phyloP scores from a whole-genome alignment of 164 flowering plant species.

The Santalum album region DNA sequence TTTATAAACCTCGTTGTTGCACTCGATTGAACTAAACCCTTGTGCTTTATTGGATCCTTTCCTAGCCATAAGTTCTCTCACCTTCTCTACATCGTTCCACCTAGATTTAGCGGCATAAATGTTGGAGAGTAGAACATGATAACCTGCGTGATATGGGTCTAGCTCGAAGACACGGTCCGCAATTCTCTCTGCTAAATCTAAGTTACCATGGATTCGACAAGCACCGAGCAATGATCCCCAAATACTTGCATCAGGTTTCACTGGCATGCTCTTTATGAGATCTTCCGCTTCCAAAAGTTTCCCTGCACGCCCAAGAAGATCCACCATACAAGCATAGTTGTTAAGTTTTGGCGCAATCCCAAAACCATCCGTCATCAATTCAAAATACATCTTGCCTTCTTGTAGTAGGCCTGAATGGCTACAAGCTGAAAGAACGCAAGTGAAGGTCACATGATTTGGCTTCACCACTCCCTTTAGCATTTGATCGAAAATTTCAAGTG shows the following conservation, averaged over 20 bases:
- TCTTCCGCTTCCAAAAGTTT: conserved; percentile 19
- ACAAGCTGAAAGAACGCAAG: conserved; percentile 26
- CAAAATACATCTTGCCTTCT: conserved; percentile 17
- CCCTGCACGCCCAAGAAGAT: conserved; percentile 29
- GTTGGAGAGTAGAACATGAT: conserved; percentile 28
- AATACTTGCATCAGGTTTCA: conserved; percentile 17
- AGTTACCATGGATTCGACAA: conserved; percentile 23
- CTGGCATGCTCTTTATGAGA: conserved; percentile 21
- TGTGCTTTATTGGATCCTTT: conserved; percentile 13
- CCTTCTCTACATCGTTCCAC: conserved; percentile 22
- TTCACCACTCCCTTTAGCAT: conserved; percentile 17
- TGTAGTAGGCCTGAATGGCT: conserved; percentile 25
- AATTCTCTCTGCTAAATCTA: conserved; percentile 20
- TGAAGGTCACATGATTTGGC: conserved; percentile 27
- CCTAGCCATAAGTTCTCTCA: conserved; percentile 15
- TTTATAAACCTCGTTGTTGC: conserved; percentile 11
- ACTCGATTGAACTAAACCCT: conserved; percentile 26
- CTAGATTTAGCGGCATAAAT: conserved; percentile 25
- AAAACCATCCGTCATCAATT: conserved; percentile 15
- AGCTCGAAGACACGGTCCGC: conserved; percentile 19
- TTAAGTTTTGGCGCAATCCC: conserved; percentile 13
- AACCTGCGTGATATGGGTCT: conserved; percentile 21
- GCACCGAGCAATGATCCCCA: conserved; percentile 33
- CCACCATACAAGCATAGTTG: conserved; percentile 26
- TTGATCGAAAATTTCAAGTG: conserved; percentile 13